Percentiles rank a stretch among this genome's conserved stretches.
Evolutionary conservation across 2,329 filamentous ascomycete species (phyloP).

Genomic region (Zasmidium cellare): DNA sequence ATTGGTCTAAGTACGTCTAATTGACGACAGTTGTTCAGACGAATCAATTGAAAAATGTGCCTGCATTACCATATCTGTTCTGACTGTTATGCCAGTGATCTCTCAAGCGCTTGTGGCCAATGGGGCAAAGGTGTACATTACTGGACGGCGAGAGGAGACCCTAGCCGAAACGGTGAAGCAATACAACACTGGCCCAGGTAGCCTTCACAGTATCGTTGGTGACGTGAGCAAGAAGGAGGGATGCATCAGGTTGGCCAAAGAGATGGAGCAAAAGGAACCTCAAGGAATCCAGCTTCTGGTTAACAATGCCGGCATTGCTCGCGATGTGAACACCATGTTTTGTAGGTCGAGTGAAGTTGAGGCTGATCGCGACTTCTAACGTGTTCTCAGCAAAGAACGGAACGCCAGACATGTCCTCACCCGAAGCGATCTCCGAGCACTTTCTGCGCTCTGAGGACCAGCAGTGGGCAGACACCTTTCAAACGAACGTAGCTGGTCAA

Average conservation of each 20-base stretch:
- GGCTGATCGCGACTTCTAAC: background rate
- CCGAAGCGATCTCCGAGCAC: constrained; percentile 52
- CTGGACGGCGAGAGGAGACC: constrained; percentile 47
- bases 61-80: no score
- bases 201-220: constrained; percentile 38
- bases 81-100: constrained; percentile 36
- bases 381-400: constrained; percentile 34
- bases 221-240: constrained; percentile 56
- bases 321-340: constrained; percentile 54
- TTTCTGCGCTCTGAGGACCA: constrained; percentile 50
- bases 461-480: constrained; percentile 52
- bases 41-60: no score
- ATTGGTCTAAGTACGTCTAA: constrained; percentile 32
- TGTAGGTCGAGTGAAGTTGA: constrained; percentile 26
- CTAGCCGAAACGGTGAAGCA: constrained; percentile 47
- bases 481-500: constrained; percentile 52
- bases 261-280: constrained; percentile 46
- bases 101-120: constrained; percentile 38
- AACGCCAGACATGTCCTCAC: constrained; percentile 49
- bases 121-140: constrained; percentile 49
- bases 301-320: constrained; percentile 56
- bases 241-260: constrained; percentile 41
- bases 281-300: constrained; percentile 57
- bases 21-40: constrained; percentile 1
- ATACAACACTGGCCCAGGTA: constrained; percentile 48